Evolutionary conservation across 2,329 filamentous ascomycete species (phyloP), one percentile per base, ranked within the genome.

Genomic region (Sarocladium oryzae): DNA sequence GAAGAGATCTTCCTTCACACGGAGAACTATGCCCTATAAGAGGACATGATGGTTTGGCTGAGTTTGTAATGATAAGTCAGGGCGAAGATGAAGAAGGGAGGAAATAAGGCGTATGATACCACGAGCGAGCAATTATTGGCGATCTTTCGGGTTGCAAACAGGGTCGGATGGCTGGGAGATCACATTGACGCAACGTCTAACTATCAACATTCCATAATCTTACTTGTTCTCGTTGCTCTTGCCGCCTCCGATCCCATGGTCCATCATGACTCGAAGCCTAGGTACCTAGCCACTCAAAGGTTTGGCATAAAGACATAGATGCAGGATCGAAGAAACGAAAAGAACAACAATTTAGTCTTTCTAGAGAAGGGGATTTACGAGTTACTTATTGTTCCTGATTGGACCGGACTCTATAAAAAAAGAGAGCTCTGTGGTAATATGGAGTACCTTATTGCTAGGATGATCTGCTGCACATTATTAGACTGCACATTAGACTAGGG

Each of bases 1-100:
- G 91, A 96, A 63, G 92, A 96, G 77, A 87, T 97, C 51, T 96
- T 91, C 66, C 69, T 96, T 66, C 92, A 96, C 72, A 88, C 91
- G 3, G 92, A 97, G 75, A 96, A 96, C 66, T 96, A 96, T 71
- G 88, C 90, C 49, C 75, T 96, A 55, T 96, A 68, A 76, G 18
- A 32, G 23, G 23, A 26, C 26, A 23, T 2, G 9, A 21, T 26
- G 9, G 7, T 9, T 43, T 16, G 10, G 21, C 21, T 43, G 43
- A 18, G 30, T 6, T 23, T 49, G 30, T 49, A 37, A 36, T 37
- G 3, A 37, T 49, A 49, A 5, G 30, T 15, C 4, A 32, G 41
- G n/a, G 10, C 28, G 18, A 35, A 33, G 45, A 45, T 13, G 5
- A 32, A n/a, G 11, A 28, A 18, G 4, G 18, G 20, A 21, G 5